Conservation (phyloP, 179 eudicot genomes). For the Vitellaria paradoxa region DNA sequence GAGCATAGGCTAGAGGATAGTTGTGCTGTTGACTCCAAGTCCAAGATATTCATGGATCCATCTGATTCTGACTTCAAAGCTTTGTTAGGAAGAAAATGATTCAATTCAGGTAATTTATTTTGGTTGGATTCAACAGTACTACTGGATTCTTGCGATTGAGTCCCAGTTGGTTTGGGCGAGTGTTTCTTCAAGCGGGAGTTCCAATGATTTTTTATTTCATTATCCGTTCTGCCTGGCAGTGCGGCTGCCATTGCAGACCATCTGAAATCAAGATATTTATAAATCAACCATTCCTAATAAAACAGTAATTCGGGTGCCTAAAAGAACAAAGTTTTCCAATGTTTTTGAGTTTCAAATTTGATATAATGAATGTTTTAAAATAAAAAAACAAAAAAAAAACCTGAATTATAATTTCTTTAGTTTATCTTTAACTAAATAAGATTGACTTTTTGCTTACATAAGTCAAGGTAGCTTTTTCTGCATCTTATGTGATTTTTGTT, state of each 20-base stretch:
- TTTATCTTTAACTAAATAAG: too few relatives aligned
- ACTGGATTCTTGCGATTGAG: not conserved
- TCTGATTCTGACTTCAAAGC: too few relatives aligned
- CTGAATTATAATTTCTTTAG: too few relatives aligned
- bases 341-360: too few relatives aligned
- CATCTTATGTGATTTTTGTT: too few relatives aligned
- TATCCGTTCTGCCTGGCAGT: constrained; percentile 10
- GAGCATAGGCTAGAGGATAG: not conserved
- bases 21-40: not conserved
- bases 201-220: constrained; percentile 8
- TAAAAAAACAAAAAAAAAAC: too few relatives aligned
- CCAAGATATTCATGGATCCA: too few relatives aligned
- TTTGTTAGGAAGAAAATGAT: not conserved
- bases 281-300: not conserved
- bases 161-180: not conserved
- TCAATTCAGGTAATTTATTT: not conserved
- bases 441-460: too few relatives aligned
- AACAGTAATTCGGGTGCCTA: constrained; percentile 10
- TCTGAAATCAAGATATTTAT: too few relatives aligned
- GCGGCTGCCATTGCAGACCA: constrained; percentile 1
- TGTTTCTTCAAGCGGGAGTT: constrained; percentile 13
- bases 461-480: too few relatives aligned
- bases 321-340: too few relatives aligned
- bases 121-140: not conserved
- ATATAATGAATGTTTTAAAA: too few relatives aligned